These are phyloP conservation scores for Cadophora sp. DNA, from an alignment of 2,329 filamentous ascomycete species.

Conservation along the genomic window DNA sequence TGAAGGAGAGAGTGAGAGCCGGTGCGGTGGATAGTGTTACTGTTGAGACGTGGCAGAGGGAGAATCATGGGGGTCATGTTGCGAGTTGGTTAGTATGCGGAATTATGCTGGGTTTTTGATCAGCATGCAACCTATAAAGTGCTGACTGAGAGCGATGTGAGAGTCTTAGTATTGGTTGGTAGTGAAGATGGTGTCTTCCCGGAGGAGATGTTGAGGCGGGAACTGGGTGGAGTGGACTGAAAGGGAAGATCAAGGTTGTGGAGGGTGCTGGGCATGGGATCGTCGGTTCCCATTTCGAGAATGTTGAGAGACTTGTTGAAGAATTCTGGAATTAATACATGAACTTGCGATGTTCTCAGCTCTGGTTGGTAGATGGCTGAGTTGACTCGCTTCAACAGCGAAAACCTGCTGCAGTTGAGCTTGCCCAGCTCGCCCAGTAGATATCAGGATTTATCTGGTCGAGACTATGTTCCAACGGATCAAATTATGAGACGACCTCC, in stretches of 20 bases:
- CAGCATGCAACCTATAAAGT: too few species aligned
- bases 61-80: not conserved
- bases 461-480: too few species aligned
- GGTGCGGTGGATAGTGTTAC: too few species aligned
- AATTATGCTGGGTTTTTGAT: not conserved
- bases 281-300: not conserved
- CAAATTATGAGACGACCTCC: too few species aligned
- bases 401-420: too few species aligned
- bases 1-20: too few species aligned
- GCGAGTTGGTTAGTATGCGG: not conserved
- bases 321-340: not conserved
- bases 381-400: too few species aligned
- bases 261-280: too few species aligned
- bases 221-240: not conserved
- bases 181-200: not conserved
- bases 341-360: not conserved
- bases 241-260: too few species aligned
- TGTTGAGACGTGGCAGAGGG: too few species aligned
- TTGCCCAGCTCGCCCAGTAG: too few species aligned
- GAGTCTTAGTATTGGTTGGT: not conserved
- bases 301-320: not conserved
- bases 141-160: not conserved
- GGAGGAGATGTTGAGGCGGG: not conserved
- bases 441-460: too few species aligned
- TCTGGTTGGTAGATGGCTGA: not conserved